Conservation (phyloP, 2,329 filamentous ascomycete species). For the Ampelomyces quisqualis region DNA sequence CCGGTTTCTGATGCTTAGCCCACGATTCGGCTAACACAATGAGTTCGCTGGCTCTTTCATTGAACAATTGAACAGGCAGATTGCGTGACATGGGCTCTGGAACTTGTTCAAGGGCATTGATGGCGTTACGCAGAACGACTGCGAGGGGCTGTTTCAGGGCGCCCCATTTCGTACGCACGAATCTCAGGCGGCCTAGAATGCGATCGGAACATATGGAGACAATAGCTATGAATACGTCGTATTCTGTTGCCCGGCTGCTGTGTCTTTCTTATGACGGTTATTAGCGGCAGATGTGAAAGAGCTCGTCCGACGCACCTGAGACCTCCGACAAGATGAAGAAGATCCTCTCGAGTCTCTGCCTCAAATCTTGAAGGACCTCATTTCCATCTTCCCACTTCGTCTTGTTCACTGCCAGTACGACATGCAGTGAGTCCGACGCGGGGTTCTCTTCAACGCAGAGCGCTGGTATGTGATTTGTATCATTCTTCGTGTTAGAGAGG, state of each 20-base stretch:
- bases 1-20: conserved; percentile 12
- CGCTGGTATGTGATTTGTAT: conserved; percentile 10
- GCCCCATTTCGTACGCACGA: conserved; percentile 3
- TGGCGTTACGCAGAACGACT: conserved; percentile 3
- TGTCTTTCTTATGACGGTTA: too few species aligned
- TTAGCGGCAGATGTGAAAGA: too few species aligned
- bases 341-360: too few species aligned
- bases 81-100: not conserved
- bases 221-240: conserved; percentile 10
- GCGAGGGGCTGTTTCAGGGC: conserved; percentile 4
- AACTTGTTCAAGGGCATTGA: not conserved
- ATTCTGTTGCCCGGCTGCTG: too few species aligned
- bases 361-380: too few species aligned
- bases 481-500: conserved; percentile 5
- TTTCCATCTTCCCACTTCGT: too few species aligned
- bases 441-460: conserved; percentile 8
- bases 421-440: not conserved
- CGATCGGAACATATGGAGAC: conserved; percentile 14
- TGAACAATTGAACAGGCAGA: too few species aligned
- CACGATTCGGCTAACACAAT: conserved; percentile 14
- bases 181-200: conserved; percentile 13
- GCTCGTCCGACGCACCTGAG: too few species aligned
- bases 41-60: conserved; percentile 12
- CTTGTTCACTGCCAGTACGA: conserved; percentile 11
- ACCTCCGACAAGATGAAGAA: conserved; percentile 4